Percentiles rank a stretch among this genome's conserved stretches.
phyloP scores from a whole-genome alignment of 2,329 filamentous ascomycete genomes.

The Diaporthe capsici region DNA sequence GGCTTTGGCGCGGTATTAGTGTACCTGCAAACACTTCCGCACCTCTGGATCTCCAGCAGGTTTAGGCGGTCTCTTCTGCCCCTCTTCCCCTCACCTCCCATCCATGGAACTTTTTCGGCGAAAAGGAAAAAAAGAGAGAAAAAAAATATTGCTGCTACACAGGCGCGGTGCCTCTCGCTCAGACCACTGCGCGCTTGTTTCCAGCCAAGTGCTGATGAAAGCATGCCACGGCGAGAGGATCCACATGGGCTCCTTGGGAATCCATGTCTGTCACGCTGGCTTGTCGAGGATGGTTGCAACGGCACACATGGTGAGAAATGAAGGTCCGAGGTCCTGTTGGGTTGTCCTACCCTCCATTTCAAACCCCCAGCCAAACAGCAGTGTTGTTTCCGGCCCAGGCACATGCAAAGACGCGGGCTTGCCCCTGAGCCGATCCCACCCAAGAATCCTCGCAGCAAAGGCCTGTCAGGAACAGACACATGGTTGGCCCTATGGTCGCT shows the following conservation, averaged over 20 bases:
- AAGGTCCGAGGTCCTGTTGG: constrained; percentile 27
- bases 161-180: not conserved
- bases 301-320: constrained; percentile 21
- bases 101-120: not conserved
- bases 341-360: constrained; percentile 16
- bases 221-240: not conserved
- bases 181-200: constrained; percentile 11
- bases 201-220: constrained; percentile 16
- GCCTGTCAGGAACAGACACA: constrained; percentile 57
- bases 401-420: constrained; percentile 35
- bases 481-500: constrained; percentile 50
- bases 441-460: constrained; percentile 40
- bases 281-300: constrained; percentile 28
- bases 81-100: not conserved
- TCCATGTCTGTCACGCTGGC: constrained; percentile 31
- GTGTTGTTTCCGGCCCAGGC: constrained; percentile 24
- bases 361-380: constrained; percentile 30
- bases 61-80: not conserved
- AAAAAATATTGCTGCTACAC: too few relatives aligned
- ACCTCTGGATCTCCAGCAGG: not conserved
- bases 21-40: constrained; percentile 15
- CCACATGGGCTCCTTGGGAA: constrained; percentile 25
- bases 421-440: constrained; percentile 41
- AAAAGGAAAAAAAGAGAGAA: not conserved
- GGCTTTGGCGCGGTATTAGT: not conserved